Evolutionary conservation across 192 early-diverging fungal species (phyloP), one percentile per base, ranked within the genome.

Genomic region (Entomortierella lignicola): DNA sequence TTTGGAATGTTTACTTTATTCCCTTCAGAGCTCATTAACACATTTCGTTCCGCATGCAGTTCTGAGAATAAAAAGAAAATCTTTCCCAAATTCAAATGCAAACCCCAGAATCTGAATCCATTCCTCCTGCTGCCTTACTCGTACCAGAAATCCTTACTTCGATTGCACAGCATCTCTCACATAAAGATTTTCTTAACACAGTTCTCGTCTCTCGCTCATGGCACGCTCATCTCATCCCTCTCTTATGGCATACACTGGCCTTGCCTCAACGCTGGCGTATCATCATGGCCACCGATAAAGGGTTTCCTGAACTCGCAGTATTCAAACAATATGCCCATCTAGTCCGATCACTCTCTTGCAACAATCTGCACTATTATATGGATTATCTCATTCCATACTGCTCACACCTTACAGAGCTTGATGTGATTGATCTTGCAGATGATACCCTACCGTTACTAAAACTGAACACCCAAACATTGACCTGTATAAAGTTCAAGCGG

Each of bases 301-400:
- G 34, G 26, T 72, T 65, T 39, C 71, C 71, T 0, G 39, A 48
- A 17, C 7, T 48, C 8, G 56, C 30, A 4, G 48, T 51, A 30
- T 63, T 72, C 39, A 17, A 55, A n/a, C 41, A 65, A 31, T 32
- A 53, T 13, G 71, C 43, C 5, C 34, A 57, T 17, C 30, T 72
- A 7, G 55, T 72, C 43, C 71, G 71, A 3, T 72, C 71, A 1
- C 32, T 72, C 4, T 44, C 17, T 13, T 63, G 61, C 47, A 65
- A 53, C 48, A 72, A 52, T 25, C 41, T 72, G 31, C 30, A 65
- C 3, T 63, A 52, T n/a, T 48, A 72, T 18, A 31, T 53, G 12
- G 32, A 34, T 29, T 72, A 63, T 21, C 61, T 72, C 8, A 25
- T 65, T 8, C 71, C 71, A 0, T 34, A 50, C 18, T 64, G 61